Evolutionary conservation across 768 basidiomycete species (phyloP).

Genomic region (Mrakia frigida): DNA sequence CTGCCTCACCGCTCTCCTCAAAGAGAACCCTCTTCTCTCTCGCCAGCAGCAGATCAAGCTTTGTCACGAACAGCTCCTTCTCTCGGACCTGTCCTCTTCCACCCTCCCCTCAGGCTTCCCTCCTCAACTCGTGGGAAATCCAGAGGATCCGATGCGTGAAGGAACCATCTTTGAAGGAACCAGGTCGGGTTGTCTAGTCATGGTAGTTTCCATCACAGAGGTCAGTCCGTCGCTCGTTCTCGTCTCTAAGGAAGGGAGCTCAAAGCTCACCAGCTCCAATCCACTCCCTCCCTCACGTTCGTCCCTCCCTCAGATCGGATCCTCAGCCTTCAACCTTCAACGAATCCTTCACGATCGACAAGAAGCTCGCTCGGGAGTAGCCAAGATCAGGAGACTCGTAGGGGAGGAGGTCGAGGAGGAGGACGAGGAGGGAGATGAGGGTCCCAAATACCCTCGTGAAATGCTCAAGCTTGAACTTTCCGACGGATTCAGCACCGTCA

Average conservation of each 20-base stretch:
- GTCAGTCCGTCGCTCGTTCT: not conserved
- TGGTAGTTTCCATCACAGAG: constrained; percentile 31
- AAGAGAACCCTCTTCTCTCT: not conserved
- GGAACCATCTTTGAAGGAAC: not conserved
- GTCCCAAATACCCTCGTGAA: constrained; percentile 1
- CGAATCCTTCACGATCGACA: constrained; percentile 20
- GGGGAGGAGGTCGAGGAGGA: constrained; percentile 25
- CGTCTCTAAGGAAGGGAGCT: not conserved
- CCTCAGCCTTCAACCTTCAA: constrained; percentile 21
- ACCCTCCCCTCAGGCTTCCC: constrained; percentile 19
- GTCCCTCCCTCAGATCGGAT: not conserved
- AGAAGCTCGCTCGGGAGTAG: constrained; percentile 17
- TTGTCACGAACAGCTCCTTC: not conserved
- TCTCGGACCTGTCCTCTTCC: constrained; percentile 19
- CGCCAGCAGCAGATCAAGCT: constrained; percentile 23
- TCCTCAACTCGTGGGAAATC: not conserved
- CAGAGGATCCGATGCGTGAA: constrained; percentile 11
- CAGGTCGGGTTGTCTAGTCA: constrained; percentile 21
- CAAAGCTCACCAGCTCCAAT: not conserved
- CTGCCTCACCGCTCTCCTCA: not conserved
- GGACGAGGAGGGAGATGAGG: constrained; percentile 4
- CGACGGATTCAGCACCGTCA: constrained; percentile 7
- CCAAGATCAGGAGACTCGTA: constrained; percentile 16
- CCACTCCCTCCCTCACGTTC: not conserved
- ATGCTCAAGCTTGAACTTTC: constrained; percentile 27